Conservation (phyloP, 495 filamentous ascomycete species). For the Articulospora tetracladia region DNA sequence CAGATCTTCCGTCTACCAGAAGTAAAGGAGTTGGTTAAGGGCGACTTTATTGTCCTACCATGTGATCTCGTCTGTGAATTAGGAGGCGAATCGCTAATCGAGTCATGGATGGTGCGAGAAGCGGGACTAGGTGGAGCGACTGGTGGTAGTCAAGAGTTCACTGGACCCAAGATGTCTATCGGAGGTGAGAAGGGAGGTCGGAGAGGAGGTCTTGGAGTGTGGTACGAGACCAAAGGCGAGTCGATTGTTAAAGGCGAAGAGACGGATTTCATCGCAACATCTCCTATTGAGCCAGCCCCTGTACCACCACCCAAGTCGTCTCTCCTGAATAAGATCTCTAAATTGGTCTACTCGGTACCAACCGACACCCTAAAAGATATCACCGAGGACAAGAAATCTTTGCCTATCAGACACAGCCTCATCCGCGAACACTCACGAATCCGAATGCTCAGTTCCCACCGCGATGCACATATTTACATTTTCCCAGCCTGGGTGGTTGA, state of each 20-base stretch:
- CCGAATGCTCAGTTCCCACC: slow-evolving; percentile 71
- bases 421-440: slow-evolving; percentile 67
- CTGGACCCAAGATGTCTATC: slow-evolving; percentile 34
- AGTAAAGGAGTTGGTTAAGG: slow-evolving; percentile 64
- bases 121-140: slow-evolving; percentile 50
- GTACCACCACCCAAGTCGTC: slow-evolving; percentile 57
- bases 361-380: slow-evolving; percentile 83
- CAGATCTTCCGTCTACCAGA: slow-evolving; percentile 82
- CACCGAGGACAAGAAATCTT: slow-evolving; percentile 62
- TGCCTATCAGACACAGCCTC: slow-evolving; percentile 69
- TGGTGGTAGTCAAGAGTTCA: slow-evolving; percentile 28
- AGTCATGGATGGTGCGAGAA: slow-evolving; percentile 89
- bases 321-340: slow-evolving; percentile 57
- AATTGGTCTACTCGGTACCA: slow-evolving; percentile 69
- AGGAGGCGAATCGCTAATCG: slow-evolving; percentile 71
- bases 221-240: slow-evolving; percentile 76
- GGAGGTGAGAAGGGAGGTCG: slow-evolving; percentile 52
- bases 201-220: slow-evolving; percentile 80
- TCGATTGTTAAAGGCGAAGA: slow-evolving; percentile 80
- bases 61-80: slow-evolving; percentile 94
- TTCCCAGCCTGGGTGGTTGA: slow-evolving; percentile 88
- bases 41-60: slow-evolving; percentile 85
- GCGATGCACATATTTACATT: slow-evolving; percentile 90
- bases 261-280: slow-evolving; percentile 80
- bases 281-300: slow-evolving; percentile 52